Percentiles rank a stretch among this genome's conserved stretches.
phyloP scores from a whole-genome alignment of 169 alveolate species.

The Theileria orientalis region DNA sequence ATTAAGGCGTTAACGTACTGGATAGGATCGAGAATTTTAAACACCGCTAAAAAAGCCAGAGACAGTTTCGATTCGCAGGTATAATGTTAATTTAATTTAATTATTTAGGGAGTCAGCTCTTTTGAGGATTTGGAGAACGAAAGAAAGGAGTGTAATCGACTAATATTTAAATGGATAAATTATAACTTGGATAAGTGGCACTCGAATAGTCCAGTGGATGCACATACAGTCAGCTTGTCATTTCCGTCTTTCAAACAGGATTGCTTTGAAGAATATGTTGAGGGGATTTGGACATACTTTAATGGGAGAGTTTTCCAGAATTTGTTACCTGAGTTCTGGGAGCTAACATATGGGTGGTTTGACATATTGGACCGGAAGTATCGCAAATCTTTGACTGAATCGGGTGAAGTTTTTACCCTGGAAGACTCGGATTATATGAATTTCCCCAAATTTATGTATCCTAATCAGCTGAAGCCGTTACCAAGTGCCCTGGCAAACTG shows the following conservation, averaged over 20 bases:
- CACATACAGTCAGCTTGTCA: background rate
- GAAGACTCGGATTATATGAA: conserved; percentile 8
- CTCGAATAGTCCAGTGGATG: background rate
- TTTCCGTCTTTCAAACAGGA: conserved; percentile 10
- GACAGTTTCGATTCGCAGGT: conserved; percentile 12
- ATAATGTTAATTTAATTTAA: background rate
- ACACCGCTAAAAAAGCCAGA: conserved; percentile 43
- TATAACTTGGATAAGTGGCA: conserved; percentile 37
- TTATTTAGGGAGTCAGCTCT: background rate
- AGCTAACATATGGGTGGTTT: conserved; percentile 36
- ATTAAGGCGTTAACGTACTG: conserved; percentile 39
- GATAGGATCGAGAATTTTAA: conserved; percentile 47
- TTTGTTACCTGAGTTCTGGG: conserved; percentile 47
- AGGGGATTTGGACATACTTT: conserved; percentile 49
- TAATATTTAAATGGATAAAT: conserved; percentile 10
- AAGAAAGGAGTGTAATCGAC: conserved; percentile 21
- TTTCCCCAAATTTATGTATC: conserved; percentile 50
- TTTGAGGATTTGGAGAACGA: background rate
- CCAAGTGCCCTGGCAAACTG: conserved; percentile 48
- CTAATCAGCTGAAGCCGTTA: conserved; percentile 20
- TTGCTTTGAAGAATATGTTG: conserved; percentile 36
- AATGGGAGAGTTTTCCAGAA: conserved; percentile 25
- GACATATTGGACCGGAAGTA: background rate
- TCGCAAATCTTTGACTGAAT: background rate
- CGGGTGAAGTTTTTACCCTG: conserved; percentile 31